Percentiles rank a stretch among this genome's conserved stretches.
These are phyloP conservation scores for Tilletia indica DNA, from an alignment of 1,284 basidiomycete genomes.

Conservation along the genomic window DNA sequence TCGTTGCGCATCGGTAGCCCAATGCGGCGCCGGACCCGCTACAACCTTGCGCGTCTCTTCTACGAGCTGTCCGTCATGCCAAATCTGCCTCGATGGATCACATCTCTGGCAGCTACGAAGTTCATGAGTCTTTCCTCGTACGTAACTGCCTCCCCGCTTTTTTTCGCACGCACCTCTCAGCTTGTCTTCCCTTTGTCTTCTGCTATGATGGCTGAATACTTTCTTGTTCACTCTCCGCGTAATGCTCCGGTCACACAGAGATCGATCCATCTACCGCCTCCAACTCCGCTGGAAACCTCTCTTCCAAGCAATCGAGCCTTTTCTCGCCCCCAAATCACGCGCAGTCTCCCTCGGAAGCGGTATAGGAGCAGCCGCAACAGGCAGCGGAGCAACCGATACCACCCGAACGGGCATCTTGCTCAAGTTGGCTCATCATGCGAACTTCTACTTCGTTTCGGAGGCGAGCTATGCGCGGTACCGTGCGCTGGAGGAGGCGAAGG, in stretches of 20 bases:
- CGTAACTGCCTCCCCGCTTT: constrained; percentile 45
- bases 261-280: constrained; percentile 67
- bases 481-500: neutral
- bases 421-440: constrained; percentile 75
- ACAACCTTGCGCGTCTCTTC: constrained; percentile 75
- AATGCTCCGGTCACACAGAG: constrained; percentile 58
- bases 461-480: constrained; percentile 56
- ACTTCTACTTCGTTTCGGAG: constrained; percentile 87
- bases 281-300: constrained; percentile 22
- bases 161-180: constrained; percentile 75
- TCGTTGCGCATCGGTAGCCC: constrained; percentile 22
- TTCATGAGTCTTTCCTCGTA: constrained; percentile 70
- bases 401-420: constrained; percentile 79
- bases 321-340: neutral
- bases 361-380: neutral
- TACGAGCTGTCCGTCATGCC: constrained; percentile 76
- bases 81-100: constrained; percentile 70
- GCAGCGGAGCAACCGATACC: constrained; percentile 53
- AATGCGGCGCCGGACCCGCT: constrained; percentile 63
- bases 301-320: constrained; percentile 11
- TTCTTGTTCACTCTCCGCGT: no score
- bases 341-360: constrained; percentile 1
- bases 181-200: constrained; percentile 80
- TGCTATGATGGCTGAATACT: constrained; percentile 69
- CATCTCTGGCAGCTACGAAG: constrained; percentile 72